Percentiles rank a stretch among this genome's conserved stretches.
These are phyloP conservation scores for Rubus parviflorus DNA, from an alignment of 306 rosid genomes.

Conservation along the genomic window DNA sequence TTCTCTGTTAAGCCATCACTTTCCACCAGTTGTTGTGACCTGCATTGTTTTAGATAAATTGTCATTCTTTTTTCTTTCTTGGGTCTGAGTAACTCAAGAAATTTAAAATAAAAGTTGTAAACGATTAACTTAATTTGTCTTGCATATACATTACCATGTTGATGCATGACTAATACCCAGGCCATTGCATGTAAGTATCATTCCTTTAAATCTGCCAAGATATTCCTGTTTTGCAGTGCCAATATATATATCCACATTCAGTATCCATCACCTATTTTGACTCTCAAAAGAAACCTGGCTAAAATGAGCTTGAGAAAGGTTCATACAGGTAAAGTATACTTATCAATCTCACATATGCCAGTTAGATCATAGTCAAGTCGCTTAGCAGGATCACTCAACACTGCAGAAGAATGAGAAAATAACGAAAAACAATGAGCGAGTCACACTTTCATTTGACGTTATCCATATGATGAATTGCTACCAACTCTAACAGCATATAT, in stretches of 20 bases:
- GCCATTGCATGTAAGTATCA: constrained; percentile 88
- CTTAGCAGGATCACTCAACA: constrained; percentile 65
- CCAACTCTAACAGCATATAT: background rate
- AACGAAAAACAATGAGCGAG: constrained; percentile 7
- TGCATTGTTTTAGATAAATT: constrained; percentile 36
- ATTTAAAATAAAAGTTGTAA: background rate
- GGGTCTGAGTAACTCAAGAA: background rate
- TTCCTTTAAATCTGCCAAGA: constrained; percentile 74
- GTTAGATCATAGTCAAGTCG: constrained; percentile 67
- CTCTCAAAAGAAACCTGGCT: background rate
- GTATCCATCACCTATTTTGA: background rate
- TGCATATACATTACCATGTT: constrained; percentile 42
- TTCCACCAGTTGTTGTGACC: constrained; percentile 55
- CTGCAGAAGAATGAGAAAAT: constrained; percentile 30
- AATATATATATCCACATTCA: background rate
- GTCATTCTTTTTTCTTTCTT: background rate
- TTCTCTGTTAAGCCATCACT: constrained; percentile 30
- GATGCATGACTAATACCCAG: constrained; percentile 59
- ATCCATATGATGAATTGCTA: background rate
- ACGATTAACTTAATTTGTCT: background rate
- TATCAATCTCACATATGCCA: constrained; percentile 64
- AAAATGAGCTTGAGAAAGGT: background rate
- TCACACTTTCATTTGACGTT: background rate
- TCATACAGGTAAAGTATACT: constrained; percentile 67
- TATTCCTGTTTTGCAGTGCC: constrained; percentile 53